Evolutionary conservation across 345 rosid species (phyloP).

Genomic region (Murraya paniculata): DNA sequence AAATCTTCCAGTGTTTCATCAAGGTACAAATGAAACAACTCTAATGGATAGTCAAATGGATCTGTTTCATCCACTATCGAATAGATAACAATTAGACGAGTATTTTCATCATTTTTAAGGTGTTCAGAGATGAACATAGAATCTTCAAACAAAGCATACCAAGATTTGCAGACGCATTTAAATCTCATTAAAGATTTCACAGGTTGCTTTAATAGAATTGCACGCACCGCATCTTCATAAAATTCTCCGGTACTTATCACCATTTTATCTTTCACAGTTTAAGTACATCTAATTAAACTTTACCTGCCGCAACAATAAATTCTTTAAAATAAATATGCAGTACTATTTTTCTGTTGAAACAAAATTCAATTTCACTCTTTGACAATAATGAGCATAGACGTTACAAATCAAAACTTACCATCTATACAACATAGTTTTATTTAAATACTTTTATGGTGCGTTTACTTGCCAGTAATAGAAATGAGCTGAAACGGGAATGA

Average conservation of each 20-base stretch:
- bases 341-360: background rate
- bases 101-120: background rate
- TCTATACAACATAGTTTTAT: too few species aligned
- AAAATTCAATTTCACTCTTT: too few species aligned
- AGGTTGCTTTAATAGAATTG: too few species aligned
- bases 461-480: too few species aligned
- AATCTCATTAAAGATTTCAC: too few species aligned
- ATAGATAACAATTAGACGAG: background rate
- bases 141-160: background rate
- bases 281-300: rapidly evolving
- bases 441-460: too few species aligned
- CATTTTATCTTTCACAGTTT: rapidly evolving
- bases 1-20: too few species aligned
- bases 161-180: rapidly evolving
- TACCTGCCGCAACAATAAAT: background rate
- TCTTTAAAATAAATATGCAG: rapidly evolving
- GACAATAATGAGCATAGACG: background rate
- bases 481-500: too few species aligned
- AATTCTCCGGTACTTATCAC: rapidly evolving
- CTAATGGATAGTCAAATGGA: too few species aligned
- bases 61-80: too few species aligned
- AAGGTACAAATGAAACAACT: rapidly evolving
- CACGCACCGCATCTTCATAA: too few species aligned
- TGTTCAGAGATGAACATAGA: rapidly evolving
- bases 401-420: background rate